Evolutionary conservation across 1,284 basidiomycete species (phyloP).

Genomic region (Wolfiporia cocos): DNA sequence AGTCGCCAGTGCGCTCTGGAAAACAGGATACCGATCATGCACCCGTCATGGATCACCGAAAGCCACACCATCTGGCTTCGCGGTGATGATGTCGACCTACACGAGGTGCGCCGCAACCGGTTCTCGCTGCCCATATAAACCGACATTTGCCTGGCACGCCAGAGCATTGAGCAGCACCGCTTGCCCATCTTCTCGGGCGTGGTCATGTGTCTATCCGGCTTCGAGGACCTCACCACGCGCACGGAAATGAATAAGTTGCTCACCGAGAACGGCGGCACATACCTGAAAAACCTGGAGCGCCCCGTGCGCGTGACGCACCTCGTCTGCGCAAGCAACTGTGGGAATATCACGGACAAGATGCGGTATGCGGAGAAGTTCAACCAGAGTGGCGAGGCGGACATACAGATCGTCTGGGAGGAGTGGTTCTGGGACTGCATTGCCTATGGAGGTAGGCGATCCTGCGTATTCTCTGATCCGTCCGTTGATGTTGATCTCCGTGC

Average conservation of each 20-base stretch:
- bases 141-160: neutral
- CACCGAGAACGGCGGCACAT: slow-evolving; percentile 46
- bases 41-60: slow-evolving; percentile 65
- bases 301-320: slow-evolving; percentile 68
- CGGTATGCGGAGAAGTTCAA: slow-evolving; percentile 66
- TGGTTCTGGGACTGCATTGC: slow-evolving; percentile 82
- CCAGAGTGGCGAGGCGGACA: slow-evolving; percentile 51
- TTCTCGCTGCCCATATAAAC: no score
- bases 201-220: slow-evolving; percentile 61
- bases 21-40: slow-evolving; percentile 68
- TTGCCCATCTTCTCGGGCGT: slow-evolving; percentile 64
- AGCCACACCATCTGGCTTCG: slow-evolving; percentile 67
- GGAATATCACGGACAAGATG: slow-evolving; percentile 61
- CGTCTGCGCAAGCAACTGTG: slow-evolving; percentile 42
- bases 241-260: slow-evolving; percentile 52
- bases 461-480: neutral
- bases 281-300: slow-evolving; percentile 56
- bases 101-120: slow-evolving; percentile 37
- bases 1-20: slow-evolving; percentile 63
- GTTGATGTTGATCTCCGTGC: neutral
- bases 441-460: slow-evolving; percentile 52
- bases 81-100: slow-evolving; percentile 69
- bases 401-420: slow-evolving; percentile 76
- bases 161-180: slow-evolving; percentile 51
- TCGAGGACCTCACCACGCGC: slow-evolving; percentile 45